Evolutionary conservation across 2,329 filamentous ascomycete genomes (phyloP).

Genomic region (Talaromyces amestolkiae): DNA sequence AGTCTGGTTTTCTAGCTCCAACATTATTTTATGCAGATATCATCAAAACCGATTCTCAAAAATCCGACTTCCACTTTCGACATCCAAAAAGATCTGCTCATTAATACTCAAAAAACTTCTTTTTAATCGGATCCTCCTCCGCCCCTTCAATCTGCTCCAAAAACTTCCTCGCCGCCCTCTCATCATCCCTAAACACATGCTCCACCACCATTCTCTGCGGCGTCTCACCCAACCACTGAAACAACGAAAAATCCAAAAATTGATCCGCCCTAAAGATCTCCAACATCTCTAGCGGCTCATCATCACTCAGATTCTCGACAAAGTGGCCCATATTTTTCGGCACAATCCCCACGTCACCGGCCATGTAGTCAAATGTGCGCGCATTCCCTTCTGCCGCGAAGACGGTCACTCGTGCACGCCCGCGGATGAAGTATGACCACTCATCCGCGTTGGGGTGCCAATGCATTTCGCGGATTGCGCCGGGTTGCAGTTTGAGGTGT

Average conservation of each 20-base stretch:
- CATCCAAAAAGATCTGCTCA: background rate
- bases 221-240: slow-evolving; percentile 67
- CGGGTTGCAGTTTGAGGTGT: slow-evolving; percentile 66
- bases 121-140: slow-evolving; percentile 34
- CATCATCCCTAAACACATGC: slow-evolving; percentile 63
- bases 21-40: background rate
- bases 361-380: slow-evolving; percentile 70
- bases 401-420: slow-evolving; percentile 70
- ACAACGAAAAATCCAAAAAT: slow-evolving; percentile 62
- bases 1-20: background rate
- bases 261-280: slow-evolving; percentile 70
- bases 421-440: slow-evolving; percentile 73
- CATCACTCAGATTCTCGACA: slow-evolving; percentile 70
- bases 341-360: slow-evolving; percentile 73
- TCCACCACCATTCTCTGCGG: slow-evolving; percentile 65
- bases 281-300: slow-evolving; percentile 70
- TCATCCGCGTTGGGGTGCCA: slow-evolving; percentile 78
- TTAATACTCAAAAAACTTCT: slow-evolving; percentile 8
- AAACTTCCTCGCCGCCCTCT: slow-evolving; percentile 61
- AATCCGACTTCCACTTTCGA: too few species aligned
- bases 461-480: slow-evolving; percentile 73
- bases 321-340: slow-evolving; percentile 75
- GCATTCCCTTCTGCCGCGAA: slow-evolving; percentile 69
- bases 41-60: background rate
- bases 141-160: slow-evolving; percentile 61